Base-by-base conservation (phyloP, 2,329 filamentous ascomycete species). In the Fonsecaea pedrosoi region DNA sequence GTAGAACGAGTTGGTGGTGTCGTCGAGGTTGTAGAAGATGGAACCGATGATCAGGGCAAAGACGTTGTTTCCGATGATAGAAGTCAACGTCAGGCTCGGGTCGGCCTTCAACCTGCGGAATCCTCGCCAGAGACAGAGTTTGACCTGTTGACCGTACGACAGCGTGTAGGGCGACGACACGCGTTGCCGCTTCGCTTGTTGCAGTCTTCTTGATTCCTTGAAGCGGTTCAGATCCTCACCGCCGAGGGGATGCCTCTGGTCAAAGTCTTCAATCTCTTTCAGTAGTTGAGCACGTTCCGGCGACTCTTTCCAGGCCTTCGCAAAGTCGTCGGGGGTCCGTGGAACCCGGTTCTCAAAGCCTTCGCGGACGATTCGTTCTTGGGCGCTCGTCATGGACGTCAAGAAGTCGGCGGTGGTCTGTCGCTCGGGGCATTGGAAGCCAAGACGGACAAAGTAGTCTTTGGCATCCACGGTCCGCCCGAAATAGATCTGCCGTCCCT, bases 401-500 rank as follows among this genome's bases (percentile, higher is more conserved):
- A 92, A 78, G 77, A 92, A 92, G 77, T 92, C 90, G 7, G 86
- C 88, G 0, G 86, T 89, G 0, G 89, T 92, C 74, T 92, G 89
- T 12, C 90, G 85, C 3, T 85, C 79, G 0, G 89, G 89, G 71
- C 90, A 92, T 12, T 85, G 77, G 81, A 88, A 94, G 37, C 91
- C 91, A 78, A 90, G 86, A 12, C 82, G 79, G 73, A 90, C 86
- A 71, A 94, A 93, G 78, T 87, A 93, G 0, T 75, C 75, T 72
- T 84, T 89, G 0, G 90, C 91, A 2, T 83, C 78, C 5, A 74
- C 75, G 0, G 87, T 86, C 0, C 84, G 84, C 0, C 91, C 92
- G 71, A 90, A 94, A 79, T 88, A 94, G 73, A 94, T 94, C 74
- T 94, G 86, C 0, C 89, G 84, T 0, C 91, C 92, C 74, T 93